Conservation (phyloP, 2,329 filamentous ascomycete species). For the Monosporascus ibericus region DNA sequence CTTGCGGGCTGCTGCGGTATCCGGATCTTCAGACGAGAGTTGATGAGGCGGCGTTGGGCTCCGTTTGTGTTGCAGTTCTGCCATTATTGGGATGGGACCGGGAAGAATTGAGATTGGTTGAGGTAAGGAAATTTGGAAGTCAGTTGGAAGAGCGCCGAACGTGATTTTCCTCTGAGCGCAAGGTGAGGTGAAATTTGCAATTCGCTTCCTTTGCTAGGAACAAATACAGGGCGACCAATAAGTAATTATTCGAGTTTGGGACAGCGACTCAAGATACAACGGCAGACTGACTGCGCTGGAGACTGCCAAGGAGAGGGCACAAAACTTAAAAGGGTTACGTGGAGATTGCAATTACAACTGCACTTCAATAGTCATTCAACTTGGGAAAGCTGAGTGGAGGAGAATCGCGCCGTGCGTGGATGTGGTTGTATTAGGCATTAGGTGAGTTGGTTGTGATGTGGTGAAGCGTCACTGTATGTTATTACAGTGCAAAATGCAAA, state of each 20-base stretch:
- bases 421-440: background rate
- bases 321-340: no score
- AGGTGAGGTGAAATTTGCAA: background rate
- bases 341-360: background rate
- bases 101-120: background rate
- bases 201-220: no score
- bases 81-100: conserved; percentile 1
- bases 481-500: background rate
- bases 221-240: no score
- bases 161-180: background rate
- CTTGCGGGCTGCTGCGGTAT: conserved; percentile 56
- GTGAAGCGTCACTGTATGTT: background rate
- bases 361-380: background rate
- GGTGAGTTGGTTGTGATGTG: background rate
- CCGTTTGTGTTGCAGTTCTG: conserved; percentile 10
- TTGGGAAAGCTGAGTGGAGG: background rate
- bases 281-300: no score
- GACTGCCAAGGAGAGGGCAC: no score
- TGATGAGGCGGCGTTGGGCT: conserved; percentile 22
- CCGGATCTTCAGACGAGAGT: conserved; percentile 45
- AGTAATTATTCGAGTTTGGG: no score
- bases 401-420: no score
- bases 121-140: no score
- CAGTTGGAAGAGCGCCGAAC: no score
- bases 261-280: no score